These are phyloP conservation scores for Rhodotorula babjevae DNA, from an alignment of 768 basidiomycete genomes.

Conservation along the genomic window DNA sequence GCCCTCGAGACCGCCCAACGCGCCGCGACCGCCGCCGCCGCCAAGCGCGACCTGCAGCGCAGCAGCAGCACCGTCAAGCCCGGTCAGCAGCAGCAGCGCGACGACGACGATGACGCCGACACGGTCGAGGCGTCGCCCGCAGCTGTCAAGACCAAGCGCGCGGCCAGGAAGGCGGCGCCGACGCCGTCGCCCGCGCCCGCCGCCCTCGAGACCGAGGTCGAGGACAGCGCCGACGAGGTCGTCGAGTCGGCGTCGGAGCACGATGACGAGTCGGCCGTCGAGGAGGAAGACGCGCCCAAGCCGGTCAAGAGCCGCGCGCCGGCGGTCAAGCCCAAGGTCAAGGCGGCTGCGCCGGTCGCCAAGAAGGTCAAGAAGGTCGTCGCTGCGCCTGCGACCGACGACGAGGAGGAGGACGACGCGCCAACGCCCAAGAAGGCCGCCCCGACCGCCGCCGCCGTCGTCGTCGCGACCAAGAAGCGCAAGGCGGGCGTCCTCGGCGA, in stretches of 20 bases:
- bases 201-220: background rate
- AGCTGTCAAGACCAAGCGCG: background rate
- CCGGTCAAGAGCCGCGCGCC: conserved; percentile 5
- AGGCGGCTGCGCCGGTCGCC: background rate
- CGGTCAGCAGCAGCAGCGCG: background rate
- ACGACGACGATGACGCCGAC: background rate
- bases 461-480: conserved; percentile 16
- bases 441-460: too few relatives aligned
- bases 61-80: conserved; percentile 25
- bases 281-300: background rate
- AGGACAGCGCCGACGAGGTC: background rate
- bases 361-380: background rate
- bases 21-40: too few relatives aligned
- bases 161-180: background rate
- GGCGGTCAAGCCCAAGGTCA: background rate
- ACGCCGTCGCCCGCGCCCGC: background rate
- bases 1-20: background rate
- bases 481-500: conserved; percentile 18
- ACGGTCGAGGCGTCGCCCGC: background rate
- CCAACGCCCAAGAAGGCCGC: conserved; percentile 8
- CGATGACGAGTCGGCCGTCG: background rate
- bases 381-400: background rate
- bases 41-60: background rate
- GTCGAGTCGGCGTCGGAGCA: background rate
- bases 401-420: conserved; percentile 3